A percentile compares a stretch with the other conserved stretches of the same genome.
Evolutionary conservation across 805 yeast species (phyloP).

Genomic region (Saccharomycopsis malanga): DNA sequence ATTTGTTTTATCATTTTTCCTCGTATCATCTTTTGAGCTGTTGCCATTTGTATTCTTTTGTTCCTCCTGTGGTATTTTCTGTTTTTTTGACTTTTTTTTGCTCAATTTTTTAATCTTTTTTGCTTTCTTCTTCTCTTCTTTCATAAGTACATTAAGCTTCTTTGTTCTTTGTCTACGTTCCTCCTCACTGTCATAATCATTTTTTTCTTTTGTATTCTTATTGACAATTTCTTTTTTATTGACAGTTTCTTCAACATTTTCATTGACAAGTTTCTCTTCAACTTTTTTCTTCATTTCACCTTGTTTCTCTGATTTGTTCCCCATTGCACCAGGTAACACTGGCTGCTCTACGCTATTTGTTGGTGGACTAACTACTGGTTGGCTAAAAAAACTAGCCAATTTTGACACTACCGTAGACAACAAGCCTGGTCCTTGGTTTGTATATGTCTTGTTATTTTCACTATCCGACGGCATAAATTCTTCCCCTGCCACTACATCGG

Average conservation of each 20-base stretch:
- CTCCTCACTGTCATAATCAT: neutral
- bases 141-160: slow-evolving; percentile 1
- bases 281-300: neutral
- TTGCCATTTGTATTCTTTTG: neutral
- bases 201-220: too few relatives aligned
- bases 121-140: slow-evolving; percentile 8
- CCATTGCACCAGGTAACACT: too few relatives aligned
- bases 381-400: slow-evolving; percentile 8
- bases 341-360: too few relatives aligned
- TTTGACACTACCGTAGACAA: slow-evolving; percentile 11
- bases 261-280: neutral
- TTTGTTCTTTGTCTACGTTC: neutral
- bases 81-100: neutral
- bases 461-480: slow-evolving; percentile 11
- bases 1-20: neutral
- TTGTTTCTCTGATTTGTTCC: too few relatives aligned
- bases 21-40: neutral
- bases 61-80: neutral
- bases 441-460: neutral
- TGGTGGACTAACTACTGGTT: too few relatives aligned
- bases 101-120: slow-evolving; percentile 1
- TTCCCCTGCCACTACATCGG: slow-evolving; percentile 8
- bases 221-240: too few relatives aligned
- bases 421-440: slow-evolving; percentile 5
- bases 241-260: too few relatives aligned